These are phyloP conservation scores for Mrakia hoshinonis DNA, from an alignment of 768 basidiomycete species.

Conservation along the genomic window DNA sequence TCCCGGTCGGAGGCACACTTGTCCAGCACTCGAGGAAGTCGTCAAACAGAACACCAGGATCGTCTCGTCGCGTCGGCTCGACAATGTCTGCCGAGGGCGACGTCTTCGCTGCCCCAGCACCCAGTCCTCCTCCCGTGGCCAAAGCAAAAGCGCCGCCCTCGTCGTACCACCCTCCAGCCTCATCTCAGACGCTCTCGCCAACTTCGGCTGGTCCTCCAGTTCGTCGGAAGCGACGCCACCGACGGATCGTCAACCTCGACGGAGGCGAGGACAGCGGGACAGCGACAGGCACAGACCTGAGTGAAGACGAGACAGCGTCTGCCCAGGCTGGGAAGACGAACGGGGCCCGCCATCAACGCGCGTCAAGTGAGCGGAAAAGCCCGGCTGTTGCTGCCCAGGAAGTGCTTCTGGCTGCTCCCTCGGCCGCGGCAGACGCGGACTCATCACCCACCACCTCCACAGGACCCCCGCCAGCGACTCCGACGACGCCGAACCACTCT, in stretches of 20 bases:
- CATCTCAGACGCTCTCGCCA: conserved; percentile 1
- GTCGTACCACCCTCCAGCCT: background rate
- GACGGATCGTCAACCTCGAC: conserved; percentile 71
- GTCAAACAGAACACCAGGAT: background rate
- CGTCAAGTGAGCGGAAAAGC: background rate
- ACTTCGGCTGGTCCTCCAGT: conserved; percentile 5
- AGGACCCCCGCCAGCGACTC: conserved; percentile 44
- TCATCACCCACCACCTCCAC: conserved; percentile 41
- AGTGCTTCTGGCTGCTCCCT: background rate
- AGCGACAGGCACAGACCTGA: background rate
- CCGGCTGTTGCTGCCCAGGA: background rate
- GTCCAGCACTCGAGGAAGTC: background rate
- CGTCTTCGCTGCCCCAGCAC: background rate
- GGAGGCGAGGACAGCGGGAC: conserved; percentile 41
- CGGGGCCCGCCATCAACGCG: conserved; percentile 1
- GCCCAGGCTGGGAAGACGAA: too few species aligned
- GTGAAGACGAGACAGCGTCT: conserved; percentile 1
- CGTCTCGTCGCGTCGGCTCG: background rate
- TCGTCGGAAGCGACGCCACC: conserved; percentile 48
- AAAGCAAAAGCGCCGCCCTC: background rate
- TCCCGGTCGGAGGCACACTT: background rate
- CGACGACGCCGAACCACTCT: conserved; percentile 3
- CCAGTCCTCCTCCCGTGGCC: background rate
- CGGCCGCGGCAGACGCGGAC: conserved; percentile 25
- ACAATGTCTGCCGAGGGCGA: background rate